Percentiles rank a stretch among this genome's conserved stretches.
These are phyloP conservation scores for Uronychia setigera DNA, from an alignment of 73 alveolate species.

Conservation along the genomic window DNA sequence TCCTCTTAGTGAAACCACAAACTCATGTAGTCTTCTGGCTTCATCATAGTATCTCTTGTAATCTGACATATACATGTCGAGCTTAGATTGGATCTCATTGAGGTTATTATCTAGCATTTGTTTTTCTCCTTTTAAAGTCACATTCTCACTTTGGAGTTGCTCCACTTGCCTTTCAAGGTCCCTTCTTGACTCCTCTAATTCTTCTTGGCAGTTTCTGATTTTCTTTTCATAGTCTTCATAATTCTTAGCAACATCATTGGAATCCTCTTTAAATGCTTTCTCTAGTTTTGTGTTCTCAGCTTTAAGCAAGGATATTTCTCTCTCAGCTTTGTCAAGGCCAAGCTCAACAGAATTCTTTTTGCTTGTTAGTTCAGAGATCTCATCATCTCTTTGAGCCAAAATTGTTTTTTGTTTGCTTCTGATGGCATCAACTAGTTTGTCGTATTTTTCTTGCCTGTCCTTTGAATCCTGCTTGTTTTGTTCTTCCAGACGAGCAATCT, in stretches of 20 bases:
- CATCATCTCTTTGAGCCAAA: conserved; percentile 63
- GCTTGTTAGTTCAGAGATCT: conserved; percentile 47
- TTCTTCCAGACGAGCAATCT: conserved; percentile 63
- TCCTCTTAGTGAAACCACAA: conserved; percentile 24
- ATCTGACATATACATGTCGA: conserved; percentile 40
- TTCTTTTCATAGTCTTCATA: conserved; percentile 54
- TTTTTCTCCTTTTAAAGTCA: conserved; percentile 22
- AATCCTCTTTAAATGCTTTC: conserved; percentile 30
- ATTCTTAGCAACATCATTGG: conserved; percentile 35
- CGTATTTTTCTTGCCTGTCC: conserved; percentile 59
- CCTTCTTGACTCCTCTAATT: conserved; percentile 37
- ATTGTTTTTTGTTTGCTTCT: conserved; percentile 50
- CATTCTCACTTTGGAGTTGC: conserved; percentile 45
- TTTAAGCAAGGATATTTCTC: conserved; percentile 44
- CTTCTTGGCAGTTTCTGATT: conserved; percentile 38
- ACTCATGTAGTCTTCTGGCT: conserved; percentile 45
- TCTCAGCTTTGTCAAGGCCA: conserved; percentile 6
- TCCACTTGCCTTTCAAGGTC: conserved; percentile 21
- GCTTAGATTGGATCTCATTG: conserved; percentile 41
- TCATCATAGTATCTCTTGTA: conserved; percentile 56
- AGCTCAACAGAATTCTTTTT: conserved; percentile 7
- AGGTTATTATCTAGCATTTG: not conserved
- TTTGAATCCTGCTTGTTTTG: conserved; percentile 31
- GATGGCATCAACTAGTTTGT: conserved; percentile 47
- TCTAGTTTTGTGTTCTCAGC: conserved; percentile 27